These are phyloP conservation scores for Diplosphaera chodatii DNA, from an alignment of 139 green algal genomes.

Conservation along the genomic window DNA sequence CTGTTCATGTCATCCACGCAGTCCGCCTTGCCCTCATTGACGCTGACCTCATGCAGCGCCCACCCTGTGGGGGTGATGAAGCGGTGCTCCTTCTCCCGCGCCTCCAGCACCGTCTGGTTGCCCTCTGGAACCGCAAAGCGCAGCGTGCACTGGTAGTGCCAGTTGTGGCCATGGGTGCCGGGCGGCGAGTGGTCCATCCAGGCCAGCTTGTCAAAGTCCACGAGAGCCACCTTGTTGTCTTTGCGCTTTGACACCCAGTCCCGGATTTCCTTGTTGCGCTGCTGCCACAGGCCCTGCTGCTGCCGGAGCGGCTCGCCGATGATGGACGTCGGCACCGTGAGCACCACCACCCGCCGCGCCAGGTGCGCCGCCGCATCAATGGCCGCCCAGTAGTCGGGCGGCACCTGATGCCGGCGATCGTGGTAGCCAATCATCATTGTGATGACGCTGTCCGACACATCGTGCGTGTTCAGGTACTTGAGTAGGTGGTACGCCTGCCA, in stretches of 20 bases:
- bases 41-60: background rate
- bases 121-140: background rate
- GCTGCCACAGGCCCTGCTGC: background rate
- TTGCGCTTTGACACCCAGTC: background rate
- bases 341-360: background rate
- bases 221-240: background rate
- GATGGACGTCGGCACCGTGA: background rate
- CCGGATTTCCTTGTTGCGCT: background rate
- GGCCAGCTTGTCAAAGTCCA: background rate
- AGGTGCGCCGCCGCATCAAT: background rate
- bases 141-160: background rate
- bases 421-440: background rate
- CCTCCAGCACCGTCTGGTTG: background rate
- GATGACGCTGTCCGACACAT: background rate
- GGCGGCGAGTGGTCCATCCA: background rate
- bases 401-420: background rate
- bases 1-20: no score
- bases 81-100: background rate
- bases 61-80: background rate
- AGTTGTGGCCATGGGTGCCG: background rate
- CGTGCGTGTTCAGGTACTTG: background rate
- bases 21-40: background rate
- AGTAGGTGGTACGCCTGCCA: background rate
- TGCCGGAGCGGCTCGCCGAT: background rate
- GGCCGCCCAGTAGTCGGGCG: background rate